A percentile compares a stretch with the other conserved stretches of the same genome.
Evolutionary conservation across 108 stramenopile genomes (phyloP).

Genomic region (Mayamaea pseudoterrestris): DNA sequence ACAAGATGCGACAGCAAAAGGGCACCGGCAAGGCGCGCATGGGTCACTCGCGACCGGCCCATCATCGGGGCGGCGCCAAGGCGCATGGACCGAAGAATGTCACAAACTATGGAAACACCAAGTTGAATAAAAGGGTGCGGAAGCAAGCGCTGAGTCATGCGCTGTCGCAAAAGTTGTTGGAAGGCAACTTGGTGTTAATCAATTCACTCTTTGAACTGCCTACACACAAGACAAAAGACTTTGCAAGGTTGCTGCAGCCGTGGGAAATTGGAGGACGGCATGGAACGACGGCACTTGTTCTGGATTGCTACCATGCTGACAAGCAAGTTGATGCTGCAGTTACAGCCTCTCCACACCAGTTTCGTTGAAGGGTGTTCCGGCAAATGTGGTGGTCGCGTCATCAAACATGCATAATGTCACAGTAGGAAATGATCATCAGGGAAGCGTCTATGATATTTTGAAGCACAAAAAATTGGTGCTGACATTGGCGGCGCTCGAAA

Average conservation of each 20-base stretch:
- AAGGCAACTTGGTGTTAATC: slow-evolving; percentile 67
- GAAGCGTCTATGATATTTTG: slow-evolving; percentile 68
- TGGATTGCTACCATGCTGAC: slow-evolving; percentile 45
- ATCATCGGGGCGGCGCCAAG: slow-evolving; percentile 91
- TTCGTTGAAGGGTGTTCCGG: slow-evolving; percentile 41
- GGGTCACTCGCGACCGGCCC: slow-evolving; percentile 79
- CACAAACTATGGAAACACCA: slow-evolving; percentile 65
- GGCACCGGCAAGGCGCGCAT: slow-evolving; percentile 74
- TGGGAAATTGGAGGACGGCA: slow-evolving; percentile 35
- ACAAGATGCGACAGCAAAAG: slow-evolving; percentile 84
- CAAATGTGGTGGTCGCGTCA: slow-evolving; percentile 60
- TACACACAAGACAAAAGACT: slow-evolving; percentile 55
- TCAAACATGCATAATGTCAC: slow-evolving; percentile 48
- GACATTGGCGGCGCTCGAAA: slow-evolving; percentile 41
- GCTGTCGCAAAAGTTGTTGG: slow-evolving; percentile 66
- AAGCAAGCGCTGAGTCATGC: slow-evolving; percentile 58
- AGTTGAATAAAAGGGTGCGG: slow-evolving; percentile 80
- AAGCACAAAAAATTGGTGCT: slow-evolving; percentile 66
- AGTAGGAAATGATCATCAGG: slow-evolving; percentile 37
- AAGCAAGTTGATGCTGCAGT: slow-evolving; percentile 20
- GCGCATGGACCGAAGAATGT: slow-evolving; percentile 83
- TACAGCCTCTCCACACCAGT: no score
- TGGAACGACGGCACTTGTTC: slow-evolving; percentile 41
- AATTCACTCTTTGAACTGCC: slow-evolving; percentile 30
- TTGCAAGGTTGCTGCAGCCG: slow-evolving; percentile 29